These are phyloP conservation scores for Parasitella parasitica DNA, from an alignment of 371 early-diverging fungal species.

Conservation along the genomic window DNA sequence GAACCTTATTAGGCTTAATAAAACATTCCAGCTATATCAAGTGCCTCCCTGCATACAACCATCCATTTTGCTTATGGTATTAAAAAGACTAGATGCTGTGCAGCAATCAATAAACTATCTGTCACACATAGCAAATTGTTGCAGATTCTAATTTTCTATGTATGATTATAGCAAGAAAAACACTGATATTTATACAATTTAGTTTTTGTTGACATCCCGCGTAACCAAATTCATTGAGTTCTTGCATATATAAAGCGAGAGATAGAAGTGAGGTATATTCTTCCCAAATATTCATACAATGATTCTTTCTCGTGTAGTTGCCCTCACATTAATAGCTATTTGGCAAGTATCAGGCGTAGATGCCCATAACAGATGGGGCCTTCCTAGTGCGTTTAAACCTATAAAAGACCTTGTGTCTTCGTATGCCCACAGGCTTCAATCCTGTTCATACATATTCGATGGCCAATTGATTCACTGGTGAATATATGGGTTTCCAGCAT, in stretches of 20 bases:
- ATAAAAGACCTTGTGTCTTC: conserved; percentile 15
- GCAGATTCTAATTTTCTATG: too few relatives aligned
- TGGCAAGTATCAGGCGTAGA: conserved; percentile 1
- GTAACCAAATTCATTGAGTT: neutral
- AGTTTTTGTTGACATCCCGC: neutral
- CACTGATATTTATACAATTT: neutral
- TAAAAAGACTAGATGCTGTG: too few relatives aligned
- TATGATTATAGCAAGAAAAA: too few relatives aligned
- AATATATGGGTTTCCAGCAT: conserved; percentile 23
- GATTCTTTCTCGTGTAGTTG: neutral
- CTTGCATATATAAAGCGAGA: neutral
- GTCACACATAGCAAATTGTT: too few relatives aligned
- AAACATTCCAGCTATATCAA: too few relatives aligned
- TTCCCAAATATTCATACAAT: neutral
- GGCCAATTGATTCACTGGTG: conserved; percentile 14
- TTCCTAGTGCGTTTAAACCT: neutral
- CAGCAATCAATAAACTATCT: too few relatives aligned
- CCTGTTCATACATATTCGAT: conserved; percentile 20
- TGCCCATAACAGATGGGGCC: conserved; percentile 11
- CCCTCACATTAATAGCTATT: neutral
- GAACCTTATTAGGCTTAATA: too few relatives aligned
- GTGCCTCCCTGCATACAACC: too few relatives aligned
- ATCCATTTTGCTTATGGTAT: too few relatives aligned
- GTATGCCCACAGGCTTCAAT: conserved; percentile 16
- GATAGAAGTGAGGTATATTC: neutral